phyloP scores from a whole-genome alignment of 1,284 basidiomycete species.

The Agaricales sp. region DNA sequence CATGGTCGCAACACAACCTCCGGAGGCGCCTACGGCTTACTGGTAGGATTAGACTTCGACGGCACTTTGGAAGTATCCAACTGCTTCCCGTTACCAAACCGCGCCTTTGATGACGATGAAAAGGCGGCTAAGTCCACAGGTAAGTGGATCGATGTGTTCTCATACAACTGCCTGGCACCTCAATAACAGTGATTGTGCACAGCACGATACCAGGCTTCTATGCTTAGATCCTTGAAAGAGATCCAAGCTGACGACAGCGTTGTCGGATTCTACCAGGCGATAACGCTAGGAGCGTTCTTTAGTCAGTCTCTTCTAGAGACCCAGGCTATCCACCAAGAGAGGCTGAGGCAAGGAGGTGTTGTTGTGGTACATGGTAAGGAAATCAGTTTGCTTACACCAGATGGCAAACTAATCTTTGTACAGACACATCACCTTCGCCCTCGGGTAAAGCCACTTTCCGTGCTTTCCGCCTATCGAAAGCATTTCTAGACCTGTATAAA shows the following conservation, averaged over 20 bases:
- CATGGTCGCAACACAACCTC: conserved; percentile 62
- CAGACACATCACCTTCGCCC: conserved; percentile 65
- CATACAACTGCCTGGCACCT: too few species aligned
- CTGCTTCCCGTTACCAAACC: conserved; percentile 78
- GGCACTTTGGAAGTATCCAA: conserved; percentile 89
- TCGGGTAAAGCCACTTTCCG: conserved; percentile 86
- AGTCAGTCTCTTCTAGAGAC: conserved; percentile 86
- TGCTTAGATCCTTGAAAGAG: conserved; percentile 83
- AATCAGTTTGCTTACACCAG: conserved; percentile 3
- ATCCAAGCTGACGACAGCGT: conserved; percentile 92
- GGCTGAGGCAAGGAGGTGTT: conserved; percentile 77
- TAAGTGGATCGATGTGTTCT: conserved; percentile 24
- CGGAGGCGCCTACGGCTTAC: conserved; percentile 69
- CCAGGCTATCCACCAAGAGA: conserved; percentile 75
- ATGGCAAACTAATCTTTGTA: conserved; percentile 1
- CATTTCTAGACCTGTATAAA: conserved; percentile 83
- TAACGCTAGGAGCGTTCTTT: conserved; percentile 86
- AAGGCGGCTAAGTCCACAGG: conserved; percentile 65
- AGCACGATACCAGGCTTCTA: conserved; percentile 79
- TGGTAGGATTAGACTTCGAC: conserved; percentile 88
- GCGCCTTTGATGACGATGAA: conserved; percentile 65
- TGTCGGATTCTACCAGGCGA: conserved; percentile 95
- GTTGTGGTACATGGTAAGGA: conserved; percentile 79
- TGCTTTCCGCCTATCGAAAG: conserved; percentile 80
- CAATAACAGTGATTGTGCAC: conserved; percentile 10